phyloP scores from a whole-genome alignment of 306 rosid genomes.

The Citrullus amarus region DNA sequence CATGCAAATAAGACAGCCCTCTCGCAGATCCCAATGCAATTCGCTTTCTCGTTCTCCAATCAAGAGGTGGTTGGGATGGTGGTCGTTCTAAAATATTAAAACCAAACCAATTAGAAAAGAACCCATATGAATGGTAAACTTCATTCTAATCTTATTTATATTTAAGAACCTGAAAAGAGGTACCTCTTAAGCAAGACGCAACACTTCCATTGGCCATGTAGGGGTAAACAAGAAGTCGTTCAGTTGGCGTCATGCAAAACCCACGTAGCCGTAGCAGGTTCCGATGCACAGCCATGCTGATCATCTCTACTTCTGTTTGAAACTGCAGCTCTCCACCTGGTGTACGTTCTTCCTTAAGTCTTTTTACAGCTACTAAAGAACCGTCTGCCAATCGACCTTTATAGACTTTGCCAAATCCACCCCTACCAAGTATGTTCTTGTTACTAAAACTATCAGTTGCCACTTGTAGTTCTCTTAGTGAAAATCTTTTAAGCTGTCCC shows the following conservation, averaged over 20 bases:
- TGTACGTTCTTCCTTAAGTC: conserved; percentile 94
- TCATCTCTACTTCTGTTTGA: conserved; percentile 99
- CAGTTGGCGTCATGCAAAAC: conserved; percentile 98
- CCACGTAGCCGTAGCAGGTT: conserved; percentile 91
- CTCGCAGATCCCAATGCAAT: conserved; percentile 98
- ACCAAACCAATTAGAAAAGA: not conserved
- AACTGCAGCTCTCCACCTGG: conserved; percentile 99
- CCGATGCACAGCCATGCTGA: conserved; percentile 99
- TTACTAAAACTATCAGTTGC: conserved; percentile 95
- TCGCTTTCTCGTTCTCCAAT: conserved; percentile 89
- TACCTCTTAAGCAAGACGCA: conserved; percentile 97
- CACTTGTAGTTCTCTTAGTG: conserved; percentile 87
- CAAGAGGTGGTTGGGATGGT: conserved; percentile 70
- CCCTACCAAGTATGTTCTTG: conserved; percentile 93
- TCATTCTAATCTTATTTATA: not conserved
- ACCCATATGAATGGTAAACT: not conserved
- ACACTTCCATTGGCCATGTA: conserved; percentile 99
- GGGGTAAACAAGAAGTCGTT: conserved; percentile 93
- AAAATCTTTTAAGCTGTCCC: conserved; percentile 97
- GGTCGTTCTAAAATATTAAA: conserved; percentile 56
- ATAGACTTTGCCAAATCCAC: conserved; percentile 97
- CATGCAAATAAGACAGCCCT: conserved; percentile 94
- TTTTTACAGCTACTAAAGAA: conserved; percentile 82
- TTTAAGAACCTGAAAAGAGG: not conserved
- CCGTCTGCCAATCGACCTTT: conserved; percentile 97